These are phyloP conservation scores for Mycena maculata DNA, from an alignment of 768 basidiomycete genomes.

Conservation along the genomic window DNA sequence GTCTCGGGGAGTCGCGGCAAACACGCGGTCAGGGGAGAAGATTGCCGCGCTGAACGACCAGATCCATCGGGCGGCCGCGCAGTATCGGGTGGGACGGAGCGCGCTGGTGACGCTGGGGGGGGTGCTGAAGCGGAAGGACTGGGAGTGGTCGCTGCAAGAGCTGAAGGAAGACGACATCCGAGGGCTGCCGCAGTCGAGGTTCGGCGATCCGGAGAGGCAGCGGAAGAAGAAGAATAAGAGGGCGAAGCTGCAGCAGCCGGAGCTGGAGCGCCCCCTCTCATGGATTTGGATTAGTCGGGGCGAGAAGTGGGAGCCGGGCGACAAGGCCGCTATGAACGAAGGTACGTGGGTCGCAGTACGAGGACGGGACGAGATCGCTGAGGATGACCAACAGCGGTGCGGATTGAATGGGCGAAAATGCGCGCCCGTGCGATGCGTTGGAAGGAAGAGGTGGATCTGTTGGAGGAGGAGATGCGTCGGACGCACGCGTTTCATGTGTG, in stretches of 20 bases:
- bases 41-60: slow-evolving; percentile 31
- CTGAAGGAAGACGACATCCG: slow-evolving; percentile 12
- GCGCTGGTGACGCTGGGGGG: background rate
- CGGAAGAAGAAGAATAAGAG: background rate
- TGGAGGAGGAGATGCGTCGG: slow-evolving; percentile 30
- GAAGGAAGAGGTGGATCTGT: slow-evolving; percentile 27
- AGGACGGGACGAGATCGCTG: no score
- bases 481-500: slow-evolving; percentile 15
- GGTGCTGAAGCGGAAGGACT: background rate
- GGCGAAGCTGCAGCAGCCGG: background rate
- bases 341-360: background rate
- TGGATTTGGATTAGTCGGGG: slow-evolving; percentile 13
- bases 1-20: slow-evolving; percentile 37
- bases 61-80: slow-evolving; percentile 29
- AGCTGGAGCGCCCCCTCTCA: background rate
- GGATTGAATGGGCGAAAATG: slow-evolving; percentile 21
- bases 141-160: background rate
- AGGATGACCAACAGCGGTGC: slow-evolving; percentile 14
- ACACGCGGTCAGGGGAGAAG: slow-evolving; percentile 37
- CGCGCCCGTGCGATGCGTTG: slow-evolving; percentile 15
- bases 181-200: background rate
- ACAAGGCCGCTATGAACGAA: slow-evolving; percentile 10
- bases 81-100: slow-evolving; percentile 34
- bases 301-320: background rate
- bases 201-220: slow-evolving; percentile 10